A percentile compares a stretch with the other conserved stretches of the same genome.
These are phyloP conservation scores for Sclerotinia nivalis DNA, from an alignment of 2,329 filamentous ascomycete species.

Conservation along the genomic window DNA sequence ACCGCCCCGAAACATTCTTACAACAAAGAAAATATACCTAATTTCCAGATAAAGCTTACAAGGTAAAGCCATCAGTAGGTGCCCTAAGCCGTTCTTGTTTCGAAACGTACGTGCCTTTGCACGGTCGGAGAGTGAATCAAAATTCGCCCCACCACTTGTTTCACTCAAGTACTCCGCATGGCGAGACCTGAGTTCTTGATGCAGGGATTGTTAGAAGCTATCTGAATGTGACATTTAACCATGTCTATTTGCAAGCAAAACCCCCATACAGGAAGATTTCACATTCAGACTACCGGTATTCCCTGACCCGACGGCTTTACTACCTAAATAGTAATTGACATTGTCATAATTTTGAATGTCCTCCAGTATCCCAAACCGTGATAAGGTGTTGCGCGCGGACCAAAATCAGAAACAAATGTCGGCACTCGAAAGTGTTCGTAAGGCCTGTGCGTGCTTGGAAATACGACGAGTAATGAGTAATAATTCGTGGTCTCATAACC, in stretches of 20 bases:
- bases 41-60: not conserved
- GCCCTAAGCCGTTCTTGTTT: not conserved
- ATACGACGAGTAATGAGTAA: not conserved
- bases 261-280: not conserved
- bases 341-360: no score
- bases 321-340: no score
- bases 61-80: not conserved
- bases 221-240: not conserved
- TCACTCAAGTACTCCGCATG: not conserved
- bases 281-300: not conserved
- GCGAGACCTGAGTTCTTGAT: not conserved
- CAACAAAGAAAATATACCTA: not conserved
- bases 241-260: slow-evolving; percentile 2
- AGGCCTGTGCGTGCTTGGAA: not conserved
- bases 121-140: slow-evolving; percentile 16
- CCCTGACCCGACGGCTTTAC: not conserved
- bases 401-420: not conserved
- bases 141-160: slow-evolving; percentile 20
- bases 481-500: not conserved
- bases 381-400: not conserved
- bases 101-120: not conserved
- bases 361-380: not conserved
- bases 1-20: not conserved
- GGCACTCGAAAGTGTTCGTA: not conserved
- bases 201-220: slow-evolving; percentile 14